Conservation (phyloP, 331 rosid genomes). For the Quercus tomentella region DNA sequence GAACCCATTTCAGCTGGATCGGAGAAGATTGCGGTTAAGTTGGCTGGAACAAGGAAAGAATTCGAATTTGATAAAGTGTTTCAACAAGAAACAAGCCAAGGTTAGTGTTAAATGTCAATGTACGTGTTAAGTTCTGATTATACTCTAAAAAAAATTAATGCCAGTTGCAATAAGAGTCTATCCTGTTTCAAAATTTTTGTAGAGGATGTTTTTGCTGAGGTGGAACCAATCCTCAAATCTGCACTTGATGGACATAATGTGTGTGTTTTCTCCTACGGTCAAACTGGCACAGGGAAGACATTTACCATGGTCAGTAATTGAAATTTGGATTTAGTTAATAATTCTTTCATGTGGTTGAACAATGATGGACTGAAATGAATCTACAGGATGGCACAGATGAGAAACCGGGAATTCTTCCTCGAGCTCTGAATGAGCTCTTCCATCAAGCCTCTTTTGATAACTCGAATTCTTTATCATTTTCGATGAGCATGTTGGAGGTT, state of each 20-base stretch:
- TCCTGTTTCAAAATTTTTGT: conserved; percentile 25
- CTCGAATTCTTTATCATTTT: conserved; percentile 49
- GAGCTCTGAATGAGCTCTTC: conserved; percentile 80
- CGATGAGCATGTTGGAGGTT: conserved; percentile 96
- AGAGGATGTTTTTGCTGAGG: conserved; percentile 79
- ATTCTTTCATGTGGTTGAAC: conserved; percentile 3
- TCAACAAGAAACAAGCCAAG: conserved; percentile 70
- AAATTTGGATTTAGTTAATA: conserved; percentile 4
- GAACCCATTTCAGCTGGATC: conserved; percentile 55
- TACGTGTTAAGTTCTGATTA: conserved; percentile 10
- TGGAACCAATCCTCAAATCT: conserved; percentile 84
- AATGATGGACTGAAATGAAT: conserved; percentile 18
- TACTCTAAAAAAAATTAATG: neutral
- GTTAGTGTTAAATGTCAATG: conserved; percentile 40
- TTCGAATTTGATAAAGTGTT: conserved; percentile 85
- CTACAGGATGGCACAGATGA: conserved; percentile 81
- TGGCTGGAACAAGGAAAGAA: conserved; percentile 62
- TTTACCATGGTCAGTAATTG: conserved; percentile 77
- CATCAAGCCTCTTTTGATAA: conserved; percentile 47
- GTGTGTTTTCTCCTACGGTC: conserved; percentile 86
- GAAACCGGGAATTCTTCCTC: conserved; percentile 72
- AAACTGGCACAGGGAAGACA: conserved; percentile 96
- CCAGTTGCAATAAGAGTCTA: conserved; percentile 15
- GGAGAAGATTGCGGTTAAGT: conserved; percentile 60
- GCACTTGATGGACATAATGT: conserved; percentile 91